These are phyloP conservation scores for Pythium periplocum DNA, from an alignment of 352 stramenopile species.

Conservation along the genomic window DNA sequence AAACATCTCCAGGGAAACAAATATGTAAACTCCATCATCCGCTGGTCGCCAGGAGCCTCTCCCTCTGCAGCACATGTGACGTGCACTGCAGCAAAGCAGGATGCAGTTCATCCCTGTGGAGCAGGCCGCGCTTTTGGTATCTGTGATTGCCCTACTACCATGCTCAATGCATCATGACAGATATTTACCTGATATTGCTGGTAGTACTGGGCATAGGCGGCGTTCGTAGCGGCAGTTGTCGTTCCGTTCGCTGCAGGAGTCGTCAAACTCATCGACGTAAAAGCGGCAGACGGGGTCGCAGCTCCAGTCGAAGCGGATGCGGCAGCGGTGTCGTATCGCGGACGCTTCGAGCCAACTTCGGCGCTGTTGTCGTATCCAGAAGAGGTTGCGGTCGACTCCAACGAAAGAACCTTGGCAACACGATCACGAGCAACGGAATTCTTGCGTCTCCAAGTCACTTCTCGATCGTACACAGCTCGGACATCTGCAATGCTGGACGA, in stretches of 20 bases:
- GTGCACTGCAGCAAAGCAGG: too few relatives aligned
- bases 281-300: background rate
- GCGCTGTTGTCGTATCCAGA: slow-evolving; percentile 26
- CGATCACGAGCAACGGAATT: slow-evolving; percentile 50
- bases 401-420: slow-evolving; percentile 43
- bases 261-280: background rate
- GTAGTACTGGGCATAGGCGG: slow-evolving; percentile 56
- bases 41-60: slow-evolving; percentile 9
- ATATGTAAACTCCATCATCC: slow-evolving; percentile 18
- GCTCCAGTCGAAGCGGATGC: slow-evolving; percentile 13
- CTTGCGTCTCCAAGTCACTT: slow-evolving; percentile 67
- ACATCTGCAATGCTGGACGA: slow-evolving; percentile 31
- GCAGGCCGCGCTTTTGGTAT: too few relatives aligned
- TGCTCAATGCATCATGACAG: slow-evolving; percentile 4
- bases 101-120: too few relatives aligned
- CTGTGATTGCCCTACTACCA: too few relatives aligned
- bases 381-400: slow-evolving; percentile 24
- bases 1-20: background rate
- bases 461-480: slow-evolving; percentile 42
- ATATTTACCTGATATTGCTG: slow-evolving; percentile 74
- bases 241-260: slow-evolving; percentile 15
- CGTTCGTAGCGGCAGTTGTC: slow-evolving; percentile 20
- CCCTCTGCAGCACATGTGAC: too few relatives aligned
- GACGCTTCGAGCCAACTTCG: slow-evolving; percentile 45
- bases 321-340: slow-evolving; percentile 33